phyloP scores from a whole-genome alignment of 352 stramenopile species.

The Pilasporangium apinafurcum region DNA sequence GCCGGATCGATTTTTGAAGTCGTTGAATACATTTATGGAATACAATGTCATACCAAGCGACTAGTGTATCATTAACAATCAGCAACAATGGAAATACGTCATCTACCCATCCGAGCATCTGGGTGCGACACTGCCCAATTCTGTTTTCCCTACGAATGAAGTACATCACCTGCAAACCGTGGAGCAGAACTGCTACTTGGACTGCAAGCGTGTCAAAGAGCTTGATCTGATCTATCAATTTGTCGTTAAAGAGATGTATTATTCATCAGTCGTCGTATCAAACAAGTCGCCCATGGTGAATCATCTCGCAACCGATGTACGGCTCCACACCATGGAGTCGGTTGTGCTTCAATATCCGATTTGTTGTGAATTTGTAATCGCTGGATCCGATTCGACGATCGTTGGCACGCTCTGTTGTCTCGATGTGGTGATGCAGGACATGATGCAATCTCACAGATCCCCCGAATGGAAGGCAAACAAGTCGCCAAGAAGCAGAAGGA shows the following conservation, averaged over 20 bases:
- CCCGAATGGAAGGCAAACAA: conserved; percentile 6
- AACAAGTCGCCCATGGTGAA: no score
- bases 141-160: conserved; percentile 39
- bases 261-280: no score
- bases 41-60: no score
- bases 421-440: background rate
- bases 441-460: conserved; percentile 5
- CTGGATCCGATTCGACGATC: conserved; percentile 1
- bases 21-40: no score
- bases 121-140: conserved; percentile 12
- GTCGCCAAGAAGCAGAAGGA: no score
- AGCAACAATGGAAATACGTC: conserved; percentile 24
- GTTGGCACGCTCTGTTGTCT: conserved; percentile 13
- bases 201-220: conserved; percentile 26
- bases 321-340: conserved; percentile 8
- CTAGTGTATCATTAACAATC: conserved; percentile 33
- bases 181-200: conserved; percentile 25
- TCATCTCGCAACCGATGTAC: conserved; percentile 2
- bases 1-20: no score
- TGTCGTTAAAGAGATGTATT: conserved; percentile 34
- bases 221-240: conserved; percentile 57
- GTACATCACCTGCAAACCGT: conserved; percentile 39
- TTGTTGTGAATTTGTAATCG: conserved; percentile 13
- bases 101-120: conserved; percentile 7
- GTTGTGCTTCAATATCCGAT: conserved; percentile 7